A percentile compares a stretch with the other conserved stretches of the same genome.
phyloP scores from a whole-genome alignment of 1,284 basidiomycete genomes.

The Schizopora paradoxa region DNA sequence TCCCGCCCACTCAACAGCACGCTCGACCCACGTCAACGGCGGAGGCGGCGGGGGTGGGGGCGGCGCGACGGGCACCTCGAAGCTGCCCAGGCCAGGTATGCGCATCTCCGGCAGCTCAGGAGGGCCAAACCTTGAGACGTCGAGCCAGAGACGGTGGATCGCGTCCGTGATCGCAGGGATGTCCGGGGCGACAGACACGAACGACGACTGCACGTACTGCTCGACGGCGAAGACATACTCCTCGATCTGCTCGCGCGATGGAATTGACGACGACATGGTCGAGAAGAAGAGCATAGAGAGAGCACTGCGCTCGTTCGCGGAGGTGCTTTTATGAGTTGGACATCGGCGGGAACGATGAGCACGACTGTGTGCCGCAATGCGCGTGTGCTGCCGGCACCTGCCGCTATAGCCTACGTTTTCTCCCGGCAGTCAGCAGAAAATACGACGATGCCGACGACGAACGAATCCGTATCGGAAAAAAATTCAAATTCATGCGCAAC shows the following conservation, averaged over 20 bases:
- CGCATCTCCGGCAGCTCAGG: slow-evolving; percentile 54
- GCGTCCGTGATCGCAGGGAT: slow-evolving; percentile 59
- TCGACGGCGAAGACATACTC: slow-evolving; percentile 66
- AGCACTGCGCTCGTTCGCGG: slow-evolving; percentile 73
- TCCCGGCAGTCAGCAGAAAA: no score
- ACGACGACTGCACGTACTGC: slow-evolving; percentile 52
- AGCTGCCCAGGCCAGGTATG: slow-evolving; percentile 61
- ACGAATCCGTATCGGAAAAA: no score
- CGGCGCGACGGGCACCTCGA: slow-evolving; percentile 55
- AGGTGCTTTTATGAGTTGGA: slow-evolving; percentile 27
- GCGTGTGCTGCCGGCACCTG: no score
- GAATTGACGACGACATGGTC: slow-evolving; percentile 43
- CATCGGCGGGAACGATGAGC: no score
- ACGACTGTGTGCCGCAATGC: no score
- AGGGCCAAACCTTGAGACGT: slow-evolving; percentile 74
- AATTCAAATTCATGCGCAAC: no score
- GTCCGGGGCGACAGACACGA: slow-evolving; percentile 53
- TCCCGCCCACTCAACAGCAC: slow-evolving; percentile 45
- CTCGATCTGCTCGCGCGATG: slow-evolving; percentile 61
- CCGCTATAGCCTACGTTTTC: no score
- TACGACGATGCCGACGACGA: no score
- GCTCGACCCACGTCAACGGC: slow-evolving; percentile 40
- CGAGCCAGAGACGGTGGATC: slow-evolving; percentile 66
- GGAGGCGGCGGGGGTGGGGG: slow-evolving; percentile 55
- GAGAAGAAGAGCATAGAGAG: slow-evolving; percentile 57